Percentiles rank a stretch among this genome's conserved stretches.
These are phyloP conservation scores for Euclidium syriacum DNA, from an alignment of 345 rosid species.

Conservation along the genomic window DNA sequence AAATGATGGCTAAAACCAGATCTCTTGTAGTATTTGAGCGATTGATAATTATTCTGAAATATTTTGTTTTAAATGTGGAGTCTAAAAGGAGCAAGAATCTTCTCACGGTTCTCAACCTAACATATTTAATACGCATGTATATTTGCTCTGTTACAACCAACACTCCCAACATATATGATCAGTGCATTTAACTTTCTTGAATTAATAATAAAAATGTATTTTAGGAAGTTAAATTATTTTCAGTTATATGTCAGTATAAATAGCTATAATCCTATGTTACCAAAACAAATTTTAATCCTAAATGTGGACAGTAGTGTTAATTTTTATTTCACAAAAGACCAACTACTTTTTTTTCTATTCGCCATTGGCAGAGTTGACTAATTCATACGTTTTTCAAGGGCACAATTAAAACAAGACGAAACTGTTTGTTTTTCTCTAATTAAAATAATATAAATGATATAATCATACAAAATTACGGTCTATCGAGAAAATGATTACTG, in stretches of 20 bases:
- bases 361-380: slow-evolving; percentile 21
- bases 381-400: not conserved
- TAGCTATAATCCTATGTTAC: not conserved
- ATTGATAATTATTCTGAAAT: slow-evolving; percentile 7
- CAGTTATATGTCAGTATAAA: no score
- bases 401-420: slow-evolving; percentile 21
- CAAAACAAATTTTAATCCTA: not conserved
- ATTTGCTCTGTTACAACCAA: slow-evolving; percentile 15
- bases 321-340: not conserved
- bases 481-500: not conserved
- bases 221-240: not conserved
- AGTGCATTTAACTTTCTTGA: not conserved
- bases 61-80: slow-evolving; percentile 12
- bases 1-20: no score
- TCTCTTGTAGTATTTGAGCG: not conserved
- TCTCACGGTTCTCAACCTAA: slow-evolving; percentile 18
- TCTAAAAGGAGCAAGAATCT: slow-evolving; percentile 23
- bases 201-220: not conserved
- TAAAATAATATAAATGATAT: not conserved
- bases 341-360: not conserved
- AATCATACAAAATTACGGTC: not conserved
- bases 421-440: not conserved
- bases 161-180: slow-evolving; percentile 11
- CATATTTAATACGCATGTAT: slow-evolving; percentile 17
- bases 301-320: not conserved